phyloP scores from a whole-genome alignment of 805 yeast species.

The Cyberlindnera samutprakarnensis region DNA sequence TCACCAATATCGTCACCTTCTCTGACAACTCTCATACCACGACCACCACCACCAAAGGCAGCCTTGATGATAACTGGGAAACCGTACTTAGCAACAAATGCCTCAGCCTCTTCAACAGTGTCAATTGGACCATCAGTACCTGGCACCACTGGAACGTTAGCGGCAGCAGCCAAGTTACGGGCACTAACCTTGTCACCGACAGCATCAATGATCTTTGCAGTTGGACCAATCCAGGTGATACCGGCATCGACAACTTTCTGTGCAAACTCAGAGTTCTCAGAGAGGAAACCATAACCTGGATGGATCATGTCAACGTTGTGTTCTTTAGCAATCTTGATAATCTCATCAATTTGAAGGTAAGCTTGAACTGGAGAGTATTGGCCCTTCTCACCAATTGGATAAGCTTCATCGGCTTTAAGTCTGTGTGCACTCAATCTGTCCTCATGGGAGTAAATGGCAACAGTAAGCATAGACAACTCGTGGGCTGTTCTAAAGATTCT shows the following conservation, averaged over 20 bases:
- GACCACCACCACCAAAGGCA: constrained; percentile 99
- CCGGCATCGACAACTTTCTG: constrained; percentile 85
- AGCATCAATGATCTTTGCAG: constrained; percentile 77
- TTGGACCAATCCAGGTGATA: constrained; percentile 94
- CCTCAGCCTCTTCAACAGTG: constrained; percentile 65
- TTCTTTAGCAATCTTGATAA: constrained; percentile 73
- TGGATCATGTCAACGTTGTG: constrained; percentile 82
- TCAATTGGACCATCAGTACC: constrained; percentile 98
- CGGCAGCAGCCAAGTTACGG: constrained; percentile 72
- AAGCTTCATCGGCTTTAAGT: constrained; percentile 89
- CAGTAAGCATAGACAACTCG: constrained; percentile 94
- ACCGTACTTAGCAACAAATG: constrained; percentile 78
- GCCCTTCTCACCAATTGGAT: constrained; percentile 83
- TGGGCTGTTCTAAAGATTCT: constrained; percentile 96
- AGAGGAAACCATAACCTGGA: constrained; percentile 87
- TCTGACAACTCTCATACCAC: constrained; percentile 98
- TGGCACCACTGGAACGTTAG: constrained; percentile 89
- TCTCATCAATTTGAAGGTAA: constrained; percentile 91
- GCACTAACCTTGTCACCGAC: constrained; percentile 98
- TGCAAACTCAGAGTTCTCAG: constrained; percentile 92
- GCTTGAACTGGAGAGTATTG: constrained; percentile 95
- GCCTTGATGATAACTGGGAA: constrained; percentile 97
- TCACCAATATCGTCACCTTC: constrained; percentile 91
- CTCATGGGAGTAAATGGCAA: constrained; percentile 94
- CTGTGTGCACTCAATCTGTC: constrained; percentile 93